Conservation (phyloP, 2,329 filamentous ascomycete genomes). For the Mariannaea sp. region DNA sequence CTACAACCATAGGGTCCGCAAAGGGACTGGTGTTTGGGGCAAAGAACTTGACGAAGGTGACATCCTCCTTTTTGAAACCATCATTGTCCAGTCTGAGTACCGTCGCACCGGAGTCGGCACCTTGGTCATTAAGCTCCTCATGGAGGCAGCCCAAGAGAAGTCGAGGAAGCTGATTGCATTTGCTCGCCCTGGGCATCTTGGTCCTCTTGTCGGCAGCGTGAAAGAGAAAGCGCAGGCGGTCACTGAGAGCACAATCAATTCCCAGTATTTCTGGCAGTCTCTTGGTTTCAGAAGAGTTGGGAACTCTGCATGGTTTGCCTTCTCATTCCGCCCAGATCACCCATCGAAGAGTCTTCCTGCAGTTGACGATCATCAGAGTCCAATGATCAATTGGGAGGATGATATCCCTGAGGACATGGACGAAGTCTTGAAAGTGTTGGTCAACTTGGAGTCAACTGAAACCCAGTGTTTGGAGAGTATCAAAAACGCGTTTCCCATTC, state of each 20-base stretch:
- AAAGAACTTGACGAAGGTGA: constrained; percentile 3
- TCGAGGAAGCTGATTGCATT: background rate
- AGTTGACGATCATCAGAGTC: no score
- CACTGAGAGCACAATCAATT: background rate
- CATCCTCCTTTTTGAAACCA: constrained; percentile 4
- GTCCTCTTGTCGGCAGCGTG: background rate
- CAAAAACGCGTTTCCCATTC: no score
- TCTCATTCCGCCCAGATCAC: background rate
- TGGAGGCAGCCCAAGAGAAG: background rate
- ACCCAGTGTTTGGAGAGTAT: no score
- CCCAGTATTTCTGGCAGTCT: background rate
- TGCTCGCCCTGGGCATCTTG: background rate
- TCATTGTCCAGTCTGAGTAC: background rate
- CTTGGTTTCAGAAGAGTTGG: constrained; percentile 11
- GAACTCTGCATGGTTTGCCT: constrained; percentile 1
- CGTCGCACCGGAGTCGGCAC: background rate
- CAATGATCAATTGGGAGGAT: no score
- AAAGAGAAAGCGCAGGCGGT: background rate
- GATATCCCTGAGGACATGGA: no score
- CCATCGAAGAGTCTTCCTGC: background rate
- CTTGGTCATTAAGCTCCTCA: no score
- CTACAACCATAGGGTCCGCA: background rate
- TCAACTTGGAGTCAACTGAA: no score
- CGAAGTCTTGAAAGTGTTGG: no score
- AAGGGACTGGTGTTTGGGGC: constrained; percentile 11